Base-by-base conservation (phyloP, 805 yeast species). In the Kuraishia hungarica region DNA sequence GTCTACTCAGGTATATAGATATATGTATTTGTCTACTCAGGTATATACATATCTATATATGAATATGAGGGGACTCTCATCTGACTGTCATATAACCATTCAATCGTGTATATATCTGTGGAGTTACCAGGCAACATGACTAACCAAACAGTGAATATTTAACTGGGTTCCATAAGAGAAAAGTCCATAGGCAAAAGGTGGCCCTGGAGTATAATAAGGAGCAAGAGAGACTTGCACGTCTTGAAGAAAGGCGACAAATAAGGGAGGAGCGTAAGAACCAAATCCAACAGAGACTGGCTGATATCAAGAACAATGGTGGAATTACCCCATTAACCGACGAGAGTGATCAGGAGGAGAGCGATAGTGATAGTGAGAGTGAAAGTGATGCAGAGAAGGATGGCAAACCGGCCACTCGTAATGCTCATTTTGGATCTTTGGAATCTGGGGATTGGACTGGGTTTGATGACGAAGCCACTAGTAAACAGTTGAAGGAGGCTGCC, bases 101-200 rank as follows among this genome's bases (percentile, higher is more conserved):
- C n/a, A n/a, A n/a, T n/a, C n/a, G n/a, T n/a, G n/a, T n/a, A n/a
- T n/a, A n/a, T n/a, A n/a, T n/a, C n/a, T n/a, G n/a, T n/a, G n/a
- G n/a, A n/a, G n/a, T n/a, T n/a, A n/a, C n/a, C n/a, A n/a, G n/a
- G n/a, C n/a, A n/a, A n/a, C n/a, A n/a, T n/a, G n/a, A n/a, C n/a
- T n/a, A n/a, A n/a, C n/a, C 17, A 48, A 48, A 23, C 23, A 69
- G 74, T 29, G 96, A 93, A 58, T 93, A 84, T 68, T 73, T 93
- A 61, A 93, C 97, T 2, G 99, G 99, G 48, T 93, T 93, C 69
- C 98, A 94, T 70, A 93, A 93, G 72, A 81, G 99, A 65, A 93
- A 93, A 67, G 67, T 93, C 19, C 88, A 88, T 64, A 80, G 98
- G 68, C 87, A 88, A 71, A 92, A 90, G 72, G 84, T 86, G 60